Base-by-base conservation (phyloP, 257 asterid genomes). In the Agastache rugosa region DNA sequence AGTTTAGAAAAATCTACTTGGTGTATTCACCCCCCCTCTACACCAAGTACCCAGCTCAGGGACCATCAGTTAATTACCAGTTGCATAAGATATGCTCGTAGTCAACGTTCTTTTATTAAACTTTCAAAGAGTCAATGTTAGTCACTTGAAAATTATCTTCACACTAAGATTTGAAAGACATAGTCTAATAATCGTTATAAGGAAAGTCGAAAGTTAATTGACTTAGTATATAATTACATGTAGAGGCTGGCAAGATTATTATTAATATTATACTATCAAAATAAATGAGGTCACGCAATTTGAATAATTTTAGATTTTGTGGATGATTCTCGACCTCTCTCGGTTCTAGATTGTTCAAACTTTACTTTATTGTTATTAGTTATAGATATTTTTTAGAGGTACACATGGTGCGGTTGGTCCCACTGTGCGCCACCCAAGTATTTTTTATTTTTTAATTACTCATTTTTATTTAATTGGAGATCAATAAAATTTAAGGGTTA, bases 31-130 rank as follows among this genome's bases (percentile, higher is more conserved):
- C n/a, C n/a, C n/a, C n/a, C n/a, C n/a, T n/a, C n/a, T n/a, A n/a
- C n/a, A n/a, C n/a, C n/a, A n/a, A n/a, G n/a, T n/a, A n/a, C n/a
- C n/a, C n/a, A n/a, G n/a, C n/a, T n/a, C n/a, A n/a, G 34, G 3
- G 3, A 3, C 11, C 11, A 14, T 64, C 20, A 65, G 39, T n/a
- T 29, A 25, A 20, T 22, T 60, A 76, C 8, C 54, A 50, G 15
- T 39, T 34, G 45, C n/a, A 31, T 29, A 23, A 4, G 60, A 39
- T 19, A 50, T 42, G 63, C 16, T 71, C 59, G 5, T 58, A 60
- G 72, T 78, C 72, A 67, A 78, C 42, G 7, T 17, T 44, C 11
- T 4, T 51, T 51, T n/a, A 51, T 51, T n/a, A 51, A 17, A n/a
- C 10, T 5, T 4, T 51, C 11, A 16, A 4, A 6, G 25, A 67